A percentile compares a stretch with the other conserved stretches of the same genome.
These are phyloP conservation scores for Rosellinia necatrix DNA, from an alignment of 2,329 filamentous ascomycete genomes.

Conservation along the genomic window DNA sequence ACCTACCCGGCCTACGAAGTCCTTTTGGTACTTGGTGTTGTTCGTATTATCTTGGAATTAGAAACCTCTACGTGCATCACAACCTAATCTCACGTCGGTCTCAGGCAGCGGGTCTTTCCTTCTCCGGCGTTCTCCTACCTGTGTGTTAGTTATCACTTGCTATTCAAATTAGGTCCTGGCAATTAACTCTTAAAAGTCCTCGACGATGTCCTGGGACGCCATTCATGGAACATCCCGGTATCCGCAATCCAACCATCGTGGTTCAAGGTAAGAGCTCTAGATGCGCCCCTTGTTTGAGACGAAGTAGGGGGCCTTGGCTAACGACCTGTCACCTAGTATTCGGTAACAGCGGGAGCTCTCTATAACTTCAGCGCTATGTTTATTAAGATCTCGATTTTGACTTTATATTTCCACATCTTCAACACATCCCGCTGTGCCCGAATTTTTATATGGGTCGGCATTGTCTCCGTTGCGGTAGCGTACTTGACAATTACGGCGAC, in stretches of 20 bases:
- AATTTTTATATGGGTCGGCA: neutral
- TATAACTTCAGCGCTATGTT: neutral
- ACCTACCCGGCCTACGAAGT: neutral
- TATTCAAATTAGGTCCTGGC: neutral
- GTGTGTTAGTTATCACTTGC: neutral
- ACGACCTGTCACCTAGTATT: neutral
- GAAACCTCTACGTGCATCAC: neutral
- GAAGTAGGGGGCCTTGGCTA: neutral
- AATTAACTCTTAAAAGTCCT: neutral
- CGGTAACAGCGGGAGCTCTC: neutral
- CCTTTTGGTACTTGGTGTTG: neutral
- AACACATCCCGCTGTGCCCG: neutral
- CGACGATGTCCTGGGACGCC: slow-evolving; percentile 1
- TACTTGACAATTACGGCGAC: neutral
- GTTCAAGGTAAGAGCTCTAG: neutral
- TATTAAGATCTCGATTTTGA: slow-evolving; percentile 1
- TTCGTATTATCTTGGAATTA: neutral
- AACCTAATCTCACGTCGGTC: neutral
- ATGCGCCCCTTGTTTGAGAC: neutral
- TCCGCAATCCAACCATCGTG: neutral
- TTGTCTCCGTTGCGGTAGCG: neutral
- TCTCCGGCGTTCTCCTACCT: neutral
- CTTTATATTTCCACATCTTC: slow-evolving; percentile 1
- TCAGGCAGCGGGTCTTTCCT: neutral
- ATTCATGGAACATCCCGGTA: neutral